These are phyloP conservation scores for Carex scoparia DNA, from an alignment of 176 grass and related monocot species.

Conservation along the genomic window DNA sequence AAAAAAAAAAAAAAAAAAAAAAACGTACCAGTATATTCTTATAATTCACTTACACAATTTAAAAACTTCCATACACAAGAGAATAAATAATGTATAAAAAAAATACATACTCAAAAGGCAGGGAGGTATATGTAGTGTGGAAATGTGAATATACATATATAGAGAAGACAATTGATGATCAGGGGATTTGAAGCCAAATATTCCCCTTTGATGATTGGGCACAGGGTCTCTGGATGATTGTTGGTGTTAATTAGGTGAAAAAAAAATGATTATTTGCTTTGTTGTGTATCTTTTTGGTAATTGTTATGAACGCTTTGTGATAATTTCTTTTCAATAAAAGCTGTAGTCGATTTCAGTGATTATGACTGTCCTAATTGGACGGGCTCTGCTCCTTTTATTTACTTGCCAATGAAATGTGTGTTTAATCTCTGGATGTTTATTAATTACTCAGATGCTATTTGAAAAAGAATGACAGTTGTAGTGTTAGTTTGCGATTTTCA, in stretches of 20 bases:
- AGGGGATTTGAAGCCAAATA: constrained; percentile 7
- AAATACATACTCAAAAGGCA: not conserved
- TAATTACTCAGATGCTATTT: not conserved
- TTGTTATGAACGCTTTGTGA: not conserved
- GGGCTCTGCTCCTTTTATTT: not conserved
- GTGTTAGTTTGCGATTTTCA: not conserved
- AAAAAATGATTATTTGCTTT: constrained; percentile 3
- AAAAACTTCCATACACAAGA: not conserved
- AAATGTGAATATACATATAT: constrained; percentile 21
- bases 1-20: not conserved
- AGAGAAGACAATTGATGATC: constrained; percentile 24
- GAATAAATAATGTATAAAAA: constrained; percentile 9
- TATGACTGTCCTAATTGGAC: not conserved
- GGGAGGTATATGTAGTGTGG: constrained; percentile 10
- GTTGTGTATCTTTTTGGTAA: constrained; percentile 19
- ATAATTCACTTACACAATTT: constrained; percentile 10
- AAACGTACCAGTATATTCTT: not conserved
- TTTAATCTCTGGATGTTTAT: constrained; percentile 1
- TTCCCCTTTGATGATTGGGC: constrained; percentile 27
- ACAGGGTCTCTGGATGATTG: not conserved
- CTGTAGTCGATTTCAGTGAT: not conserved
- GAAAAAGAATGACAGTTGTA: not conserved
- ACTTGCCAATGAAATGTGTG: not conserved
- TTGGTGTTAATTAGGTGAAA: constrained; percentile 25
- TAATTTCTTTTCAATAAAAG: not conserved